Evolutionary conservation across 192 early-diverging fungal species (phyloP).

Genomic region (Coemansia biformis): DNA sequence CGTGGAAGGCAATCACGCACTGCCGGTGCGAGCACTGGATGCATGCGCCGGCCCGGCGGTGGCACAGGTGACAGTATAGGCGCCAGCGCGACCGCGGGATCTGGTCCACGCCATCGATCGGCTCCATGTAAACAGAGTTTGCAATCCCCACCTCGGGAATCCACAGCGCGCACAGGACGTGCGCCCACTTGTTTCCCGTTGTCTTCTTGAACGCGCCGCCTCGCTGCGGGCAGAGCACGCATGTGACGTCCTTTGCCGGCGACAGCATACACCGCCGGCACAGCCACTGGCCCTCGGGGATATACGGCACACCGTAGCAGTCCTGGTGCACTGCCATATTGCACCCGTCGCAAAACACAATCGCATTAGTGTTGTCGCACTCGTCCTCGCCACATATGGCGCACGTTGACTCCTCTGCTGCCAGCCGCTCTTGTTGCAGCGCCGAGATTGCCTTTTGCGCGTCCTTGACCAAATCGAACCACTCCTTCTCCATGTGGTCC

Average conservation of each 20-base stretch:
- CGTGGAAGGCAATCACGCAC: constrained; percentile 90
- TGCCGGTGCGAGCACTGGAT: constrained; percentile 91
- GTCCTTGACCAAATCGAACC: constrained; percentile 90
- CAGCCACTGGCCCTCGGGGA: constrained; percentile 99
- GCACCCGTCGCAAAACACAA: constrained; percentile 99
- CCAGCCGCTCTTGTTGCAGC: constrained; percentile 51
- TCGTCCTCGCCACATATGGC: constrained; percentile 98
- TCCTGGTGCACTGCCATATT: constrained; percentile 99
- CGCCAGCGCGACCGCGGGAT: constrained; percentile 88
- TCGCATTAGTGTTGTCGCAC: constrained; percentile 98
- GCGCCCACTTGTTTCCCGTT: constrained; percentile 87
- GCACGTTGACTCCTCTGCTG: constrained; percentile 81
- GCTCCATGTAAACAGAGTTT: constrained; percentile 96
- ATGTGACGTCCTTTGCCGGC: constrained; percentile 82
- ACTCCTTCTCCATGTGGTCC: constrained; percentile 92
- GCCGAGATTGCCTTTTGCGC: constrained; percentile 62
- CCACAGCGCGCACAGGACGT: constrained; percentile 93
- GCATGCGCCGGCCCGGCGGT: constrained; percentile 73
- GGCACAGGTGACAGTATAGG: constrained; percentile 84
- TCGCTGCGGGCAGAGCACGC: constrained; percentile 88
- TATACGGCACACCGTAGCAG: constrained; percentile 98
- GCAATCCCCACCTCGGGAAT: constrained; percentile 88
- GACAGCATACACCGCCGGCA: constrained; percentile 96
- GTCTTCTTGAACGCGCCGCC: constrained; percentile 98
- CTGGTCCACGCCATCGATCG: constrained; percentile 85